These are phyloP conservation scores for Ophiostoma ips DNA, from an alignment of 2,329 filamentous ascomycete genomes.

Conservation along the genomic window DNA sequence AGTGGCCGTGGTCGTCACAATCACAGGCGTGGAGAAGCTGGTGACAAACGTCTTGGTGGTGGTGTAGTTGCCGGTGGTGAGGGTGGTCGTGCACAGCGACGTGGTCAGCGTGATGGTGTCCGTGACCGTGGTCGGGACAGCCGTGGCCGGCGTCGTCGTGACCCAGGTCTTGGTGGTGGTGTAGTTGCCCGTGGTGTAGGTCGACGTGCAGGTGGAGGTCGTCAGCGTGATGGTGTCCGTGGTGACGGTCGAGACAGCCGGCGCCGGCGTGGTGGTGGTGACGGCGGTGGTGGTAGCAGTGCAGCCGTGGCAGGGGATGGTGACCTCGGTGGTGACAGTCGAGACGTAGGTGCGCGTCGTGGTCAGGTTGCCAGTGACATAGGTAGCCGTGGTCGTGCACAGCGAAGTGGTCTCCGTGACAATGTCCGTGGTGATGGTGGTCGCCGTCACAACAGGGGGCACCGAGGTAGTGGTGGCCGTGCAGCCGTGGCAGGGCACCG, in stretches of 20 bases:
- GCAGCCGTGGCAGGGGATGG: conserved; percentile 4
- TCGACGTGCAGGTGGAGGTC: neutral
- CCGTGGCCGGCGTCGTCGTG: neutral
- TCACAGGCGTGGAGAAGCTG: neutral
- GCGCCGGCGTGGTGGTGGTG: neutral
- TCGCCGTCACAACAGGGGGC: neutral
- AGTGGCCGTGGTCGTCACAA: conserved; percentile 4
- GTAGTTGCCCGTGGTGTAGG: conserved; percentile 1
- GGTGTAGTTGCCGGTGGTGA: neutral
- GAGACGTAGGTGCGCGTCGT: neutral
- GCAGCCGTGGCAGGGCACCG: conserved; percentile 3
- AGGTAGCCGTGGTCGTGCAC: conserved; percentile 1
- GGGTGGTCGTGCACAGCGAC: conserved; percentile 4
- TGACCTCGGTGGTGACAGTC: conserved; percentile 1
- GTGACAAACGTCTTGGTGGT: neutral
- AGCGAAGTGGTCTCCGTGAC: neutral
- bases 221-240: neutral
- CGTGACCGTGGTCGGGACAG: conserved; percentile 1
- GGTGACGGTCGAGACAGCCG: neutral
- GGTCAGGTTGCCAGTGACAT: neutral
- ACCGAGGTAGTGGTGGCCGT: neutral
- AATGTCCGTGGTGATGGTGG: neutral
- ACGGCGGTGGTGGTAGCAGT: neutral
- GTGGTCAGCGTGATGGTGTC: conserved; percentile 3
- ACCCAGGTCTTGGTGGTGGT: neutral